A percentile compares a stretch with the other conserved stretches of the same genome.
Evolutionary conservation across 2,329 filamentous ascomycete genomes (phyloP).

Genomic region (Trichophaea hybrida): DNA sequence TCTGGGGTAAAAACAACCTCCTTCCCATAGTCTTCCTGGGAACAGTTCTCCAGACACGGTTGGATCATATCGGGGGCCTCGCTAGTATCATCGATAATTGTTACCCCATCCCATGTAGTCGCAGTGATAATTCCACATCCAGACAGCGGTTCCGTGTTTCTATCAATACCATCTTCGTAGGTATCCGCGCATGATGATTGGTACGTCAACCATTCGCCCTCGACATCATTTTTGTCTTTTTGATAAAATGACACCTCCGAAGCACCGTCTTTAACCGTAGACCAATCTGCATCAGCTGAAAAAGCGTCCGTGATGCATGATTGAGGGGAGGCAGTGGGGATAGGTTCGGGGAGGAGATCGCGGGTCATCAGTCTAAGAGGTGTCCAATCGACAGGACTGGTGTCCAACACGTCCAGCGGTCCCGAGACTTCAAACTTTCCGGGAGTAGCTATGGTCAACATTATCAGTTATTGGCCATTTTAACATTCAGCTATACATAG

Average conservation of each 20-base stretch:
- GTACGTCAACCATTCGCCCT: background rate
- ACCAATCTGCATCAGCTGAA: background rate
- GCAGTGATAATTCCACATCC: background rate
- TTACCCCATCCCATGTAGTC: background rate
- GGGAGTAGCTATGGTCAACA: no score
- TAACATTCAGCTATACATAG: background rate
- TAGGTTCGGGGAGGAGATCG: background rate
- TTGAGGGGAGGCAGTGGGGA: background rate
- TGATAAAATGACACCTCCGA: background rate
- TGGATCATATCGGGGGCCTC: no score
- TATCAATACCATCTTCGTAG: background rate
- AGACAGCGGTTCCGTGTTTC: background rate
- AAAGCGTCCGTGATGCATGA: slow-evolving; percentile 3
- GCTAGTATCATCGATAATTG: background rate
- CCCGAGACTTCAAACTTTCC: background rate
- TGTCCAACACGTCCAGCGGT: background rate
- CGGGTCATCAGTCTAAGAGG: background rate
- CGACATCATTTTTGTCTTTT: background rate
- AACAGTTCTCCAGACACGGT: background rate
- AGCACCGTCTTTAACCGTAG: background rate
- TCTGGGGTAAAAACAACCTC: background rate
- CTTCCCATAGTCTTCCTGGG: background rate
- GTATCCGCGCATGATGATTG: background rate
- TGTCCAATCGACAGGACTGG: background rate
- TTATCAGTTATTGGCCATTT: background rate